Percentiles rank a stretch among this genome's conserved stretches.
phyloP scores from a whole-genome alignment of 2,329 filamentous ascomycete species.

The Fusarium foetens region DNA sequence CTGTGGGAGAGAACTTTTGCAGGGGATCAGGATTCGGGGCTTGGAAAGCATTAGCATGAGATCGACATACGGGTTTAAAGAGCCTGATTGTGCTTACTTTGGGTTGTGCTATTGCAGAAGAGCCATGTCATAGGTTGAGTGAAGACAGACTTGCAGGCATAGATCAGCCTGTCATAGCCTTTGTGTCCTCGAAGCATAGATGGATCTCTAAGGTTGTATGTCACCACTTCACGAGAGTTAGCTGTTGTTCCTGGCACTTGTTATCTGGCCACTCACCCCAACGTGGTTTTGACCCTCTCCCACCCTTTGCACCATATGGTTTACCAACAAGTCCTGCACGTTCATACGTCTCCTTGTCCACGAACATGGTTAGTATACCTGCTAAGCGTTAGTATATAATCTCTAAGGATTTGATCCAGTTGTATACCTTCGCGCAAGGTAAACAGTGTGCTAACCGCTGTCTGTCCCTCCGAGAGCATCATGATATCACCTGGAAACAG shows the following conservation, averaged over 20 bases:
- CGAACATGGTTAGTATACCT: conserved; percentile 79
- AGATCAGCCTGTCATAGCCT: conserved; percentile 79
- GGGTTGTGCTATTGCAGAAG: conserved; percentile 69
- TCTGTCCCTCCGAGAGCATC: conserved; percentile 84
- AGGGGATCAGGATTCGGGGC: conserved; percentile 63
- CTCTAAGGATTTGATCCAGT: neutral
- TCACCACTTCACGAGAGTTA: conserved; percentile 68
- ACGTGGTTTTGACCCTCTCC: conserved; percentile 70
- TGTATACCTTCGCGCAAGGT: conserved; percentile 72
- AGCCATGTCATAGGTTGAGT: conserved; percentile 77
- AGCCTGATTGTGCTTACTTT: conserved; percentile 38
- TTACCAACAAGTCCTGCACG: conserved; percentile 81
- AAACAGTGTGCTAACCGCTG: conserved; percentile 77
- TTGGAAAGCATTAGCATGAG: conserved; percentile 48
- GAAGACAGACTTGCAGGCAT: conserved; percentile 83
- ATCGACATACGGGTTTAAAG: neutral
- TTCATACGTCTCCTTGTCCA: conserved; percentile 86
- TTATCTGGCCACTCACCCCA: conserved; percentile 68
- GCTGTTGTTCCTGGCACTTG: neutral
- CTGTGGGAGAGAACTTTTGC: conserved; percentile 55
- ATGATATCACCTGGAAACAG: conserved; percentile 72
- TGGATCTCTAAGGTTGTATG: conserved; percentile 76
- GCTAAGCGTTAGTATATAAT: neutral
- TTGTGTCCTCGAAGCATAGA: conserved; percentile 87
- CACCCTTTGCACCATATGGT: conserved; percentile 68